Percentiles rank a stretch among this genome's conserved stretches.
Evolutionary conservation across 2,329 filamentous ascomycete genomes (phyloP).

Genomic region (Fusarium robinianum): DNA sequence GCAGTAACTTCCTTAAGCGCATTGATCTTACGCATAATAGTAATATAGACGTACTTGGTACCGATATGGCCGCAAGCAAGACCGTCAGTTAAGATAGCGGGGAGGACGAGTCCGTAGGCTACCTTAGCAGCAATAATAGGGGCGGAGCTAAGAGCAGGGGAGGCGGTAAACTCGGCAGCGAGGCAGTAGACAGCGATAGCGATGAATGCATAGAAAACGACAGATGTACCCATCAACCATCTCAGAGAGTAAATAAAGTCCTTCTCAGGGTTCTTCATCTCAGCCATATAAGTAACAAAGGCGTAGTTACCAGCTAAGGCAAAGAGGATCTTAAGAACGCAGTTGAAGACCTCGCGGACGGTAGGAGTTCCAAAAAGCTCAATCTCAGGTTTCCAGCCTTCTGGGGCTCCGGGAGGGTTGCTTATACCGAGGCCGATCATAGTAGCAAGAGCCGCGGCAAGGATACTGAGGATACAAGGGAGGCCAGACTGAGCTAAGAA

Average conservation of each 20-base stretch:
- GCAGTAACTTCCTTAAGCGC: conserved; percentile 20
- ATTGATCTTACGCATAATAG: conserved; percentile 25
- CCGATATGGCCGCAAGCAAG: conserved; percentile 28
- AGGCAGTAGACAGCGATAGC: conserved; percentile 26
- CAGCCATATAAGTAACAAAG: conserved; percentile 31
- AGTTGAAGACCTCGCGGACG: conserved; percentile 21
- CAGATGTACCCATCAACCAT: conserved; percentile 15
- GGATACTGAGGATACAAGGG: conserved; percentile 27
- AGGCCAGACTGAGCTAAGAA: conserved; percentile 24
- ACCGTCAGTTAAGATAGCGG: conserved; percentile 24
- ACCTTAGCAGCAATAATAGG: conserved; percentile 22
- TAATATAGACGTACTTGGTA: conserved; percentile 29
- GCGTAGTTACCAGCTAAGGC: conserved; percentile 32
- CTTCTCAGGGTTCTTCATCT: conserved; percentile 28
- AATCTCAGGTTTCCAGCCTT: conserved; percentile 22
- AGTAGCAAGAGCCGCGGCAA: conserved; percentile 27
- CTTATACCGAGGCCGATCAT: conserved; percentile 30
- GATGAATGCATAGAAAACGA: conserved; percentile 23
- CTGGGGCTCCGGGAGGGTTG: conserved; percentile 13
- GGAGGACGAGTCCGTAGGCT: conserved; percentile 30
- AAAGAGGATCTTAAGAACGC: conserved; percentile 24
- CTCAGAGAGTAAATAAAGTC: conserved; percentile 24
- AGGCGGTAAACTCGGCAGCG: conserved; percentile 23
- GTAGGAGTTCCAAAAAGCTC: conserved; percentile 9
- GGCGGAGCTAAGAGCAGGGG: conserved; percentile 28